Evolutionary conservation across 176 grass and related monocot genomes (phyloP).

Genomic region (Zoysia japonica): DNA sequence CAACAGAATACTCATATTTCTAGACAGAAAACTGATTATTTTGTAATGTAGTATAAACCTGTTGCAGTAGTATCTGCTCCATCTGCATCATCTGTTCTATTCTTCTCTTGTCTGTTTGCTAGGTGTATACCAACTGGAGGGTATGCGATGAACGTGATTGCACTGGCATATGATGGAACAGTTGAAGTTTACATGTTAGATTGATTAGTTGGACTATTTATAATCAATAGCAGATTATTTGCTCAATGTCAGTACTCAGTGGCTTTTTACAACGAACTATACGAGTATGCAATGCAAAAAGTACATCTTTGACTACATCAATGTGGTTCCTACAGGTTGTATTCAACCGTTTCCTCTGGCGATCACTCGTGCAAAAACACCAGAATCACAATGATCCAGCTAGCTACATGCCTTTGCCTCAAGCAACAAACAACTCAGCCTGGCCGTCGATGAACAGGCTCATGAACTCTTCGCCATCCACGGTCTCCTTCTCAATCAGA

Average conservation of each 20-base stretch:
- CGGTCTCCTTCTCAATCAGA: conserved; percentile 95
- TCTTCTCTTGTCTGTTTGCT: neutral
- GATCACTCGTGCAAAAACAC: neutral
- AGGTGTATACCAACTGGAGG: neutral
- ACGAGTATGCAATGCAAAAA: conserved; percentile 1
- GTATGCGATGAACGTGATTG: no score
- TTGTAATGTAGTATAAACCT: no score
- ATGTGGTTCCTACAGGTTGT: conserved; percentile 38
- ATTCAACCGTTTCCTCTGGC: neutral
- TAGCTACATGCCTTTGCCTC: conserved; percentile 1
- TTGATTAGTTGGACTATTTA: neutral
- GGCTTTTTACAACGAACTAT: conserved; percentile 41
- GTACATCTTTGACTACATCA: no score
- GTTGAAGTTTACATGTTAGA: neutral
- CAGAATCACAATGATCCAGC: neutral
- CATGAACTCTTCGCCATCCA: conserved; percentile 98
- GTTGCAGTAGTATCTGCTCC: no score
- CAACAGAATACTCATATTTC: no score
- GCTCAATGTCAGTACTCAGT: conserved; percentile 23
- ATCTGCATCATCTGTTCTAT: no score
- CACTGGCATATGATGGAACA: no score
- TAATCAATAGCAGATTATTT: conserved; percentile 9
- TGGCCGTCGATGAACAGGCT: conserved; percentile 96
- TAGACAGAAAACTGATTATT: no score
- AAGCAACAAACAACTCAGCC: conserved; percentile 84